Evolutionary conservation across 805 yeast species (phyloP), one percentile per base, ranked within the genome.

Genomic region (Ogataea chonburiensis): DNA sequence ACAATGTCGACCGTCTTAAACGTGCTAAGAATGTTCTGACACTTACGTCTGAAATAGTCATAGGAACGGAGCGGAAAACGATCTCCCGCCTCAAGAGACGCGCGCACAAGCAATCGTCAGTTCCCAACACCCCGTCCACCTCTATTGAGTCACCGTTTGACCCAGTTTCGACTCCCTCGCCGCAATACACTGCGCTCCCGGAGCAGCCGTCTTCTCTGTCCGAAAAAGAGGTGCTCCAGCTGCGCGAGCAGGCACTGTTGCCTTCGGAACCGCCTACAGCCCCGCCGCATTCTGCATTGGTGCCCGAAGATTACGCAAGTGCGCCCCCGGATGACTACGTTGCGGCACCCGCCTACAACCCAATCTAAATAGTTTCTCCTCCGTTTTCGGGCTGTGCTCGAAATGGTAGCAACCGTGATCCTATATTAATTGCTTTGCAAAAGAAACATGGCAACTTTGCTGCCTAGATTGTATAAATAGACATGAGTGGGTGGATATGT

Each of bases 1-100:
- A 86, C 37, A 87, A 88, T 56, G 91, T 91, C 4, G 96, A 87
- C 60, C 74, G 73, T 50, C 67, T 82, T 52, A 86, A 86, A 57
- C 66, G 87, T 38, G 71, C 78, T 64, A 79, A 79, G 48, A 85
- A 88, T 53, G 87, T 87, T 14, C 66, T 88, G 5, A 86, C 86
- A n/a, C 63, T 86, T 53, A 85, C 88, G 34, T 75, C 86, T 2
- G 95, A 85, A 57, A 73, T 87, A 2, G 68, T 86, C 15, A 71
- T 88, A 17, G 97, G 97, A 3, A 87, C 95, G 0, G 81, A 76
- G 48, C 65, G 91, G 45, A 68, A 66, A 40, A 24, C 55, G 4
- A 49, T 49, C 6, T 50, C 60, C 6, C 49, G 68, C 43, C 40
- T 45, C 22, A 51, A 46, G 24, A 42, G 36, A 28, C 48, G 49